Evolutionary conservation across 768 basidiomycete species (phyloP).

Genomic region (Suillus alpinus): DNA sequence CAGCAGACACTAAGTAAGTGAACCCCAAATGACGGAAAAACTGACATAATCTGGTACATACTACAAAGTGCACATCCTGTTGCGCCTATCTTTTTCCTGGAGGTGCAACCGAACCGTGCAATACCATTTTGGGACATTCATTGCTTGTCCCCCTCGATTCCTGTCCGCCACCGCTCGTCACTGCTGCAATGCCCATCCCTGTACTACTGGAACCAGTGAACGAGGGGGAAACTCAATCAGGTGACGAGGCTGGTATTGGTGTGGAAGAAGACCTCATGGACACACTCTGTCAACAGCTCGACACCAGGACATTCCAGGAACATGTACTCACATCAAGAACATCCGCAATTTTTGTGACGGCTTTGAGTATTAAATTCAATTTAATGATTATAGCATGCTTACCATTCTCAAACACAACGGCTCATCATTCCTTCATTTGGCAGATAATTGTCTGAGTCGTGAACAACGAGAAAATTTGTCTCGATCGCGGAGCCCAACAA

Average conservation of each 20-base stretch:
- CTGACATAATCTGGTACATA: slow-evolving; percentile 13
- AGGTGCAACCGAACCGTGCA: slow-evolving; percentile 13
- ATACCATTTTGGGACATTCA: slow-evolving; percentile 12
- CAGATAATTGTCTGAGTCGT: neutral
- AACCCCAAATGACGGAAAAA: too few species aligned
- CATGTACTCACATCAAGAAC: neutral
- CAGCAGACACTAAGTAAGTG: too few species aligned
- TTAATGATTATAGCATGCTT: neutral
- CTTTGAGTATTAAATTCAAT: neutral
- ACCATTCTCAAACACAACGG: neutral
- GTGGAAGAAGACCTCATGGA: neutral
- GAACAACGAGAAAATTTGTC: neutral
- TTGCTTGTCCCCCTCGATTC: neutral
- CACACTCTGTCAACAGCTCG: neutral
- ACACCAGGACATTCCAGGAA: neutral
- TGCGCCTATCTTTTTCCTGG: slow-evolving; percentile 15
- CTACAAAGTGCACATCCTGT: slow-evolving; percentile 11
- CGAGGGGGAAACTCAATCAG: neutral
- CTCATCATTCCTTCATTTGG: neutral
- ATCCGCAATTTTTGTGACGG: neutral
- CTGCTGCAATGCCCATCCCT: neutral
- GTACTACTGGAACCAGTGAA: neutral
- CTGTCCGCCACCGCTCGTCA: neutral
- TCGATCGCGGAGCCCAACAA: neutral
- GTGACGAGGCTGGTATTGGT: neutral